phyloP scores from a whole-genome alignment of 1,284 basidiomycete genomes.

The Cerrena zonata region DNA sequence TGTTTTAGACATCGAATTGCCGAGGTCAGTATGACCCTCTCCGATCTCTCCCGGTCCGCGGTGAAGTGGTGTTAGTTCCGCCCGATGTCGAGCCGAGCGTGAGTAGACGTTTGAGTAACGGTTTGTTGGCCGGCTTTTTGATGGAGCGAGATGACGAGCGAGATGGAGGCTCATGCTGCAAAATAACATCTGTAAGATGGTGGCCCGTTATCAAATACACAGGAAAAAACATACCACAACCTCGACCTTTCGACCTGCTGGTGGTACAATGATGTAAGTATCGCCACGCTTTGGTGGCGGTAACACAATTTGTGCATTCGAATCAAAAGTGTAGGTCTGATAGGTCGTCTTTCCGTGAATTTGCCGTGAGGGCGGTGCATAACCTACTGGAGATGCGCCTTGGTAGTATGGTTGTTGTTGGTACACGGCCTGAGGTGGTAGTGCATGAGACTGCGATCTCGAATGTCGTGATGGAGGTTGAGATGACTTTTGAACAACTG shows the following conservation, averaged over 20 bases:
- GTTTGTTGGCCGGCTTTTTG: constrained; percentile 17
- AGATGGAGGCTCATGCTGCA: not conserved
- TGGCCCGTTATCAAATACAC: constrained; percentile 4
- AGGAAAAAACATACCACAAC: constrained; percentile 18
- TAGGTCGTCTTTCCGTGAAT: constrained; percentile 5
- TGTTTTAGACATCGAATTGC: not conserved
- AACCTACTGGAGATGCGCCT: constrained; percentile 1
- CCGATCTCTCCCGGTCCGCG: not conserved
- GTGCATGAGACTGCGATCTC: constrained; percentile 4
- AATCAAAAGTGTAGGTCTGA: constrained; percentile 17
- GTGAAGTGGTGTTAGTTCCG: not conserved
- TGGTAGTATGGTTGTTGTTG: constrained; percentile 1
- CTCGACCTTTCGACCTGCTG: constrained; percentile 22
- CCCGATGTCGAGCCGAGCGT: not conserved
- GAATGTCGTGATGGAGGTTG: constrained; percentile 3
- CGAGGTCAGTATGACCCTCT: not conserved
- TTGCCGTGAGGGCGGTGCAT: constrained; percentile 3
- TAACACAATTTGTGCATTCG: constrained; percentile 20
- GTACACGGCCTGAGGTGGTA: constrained; percentile 1
- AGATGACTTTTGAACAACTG: not conserved
- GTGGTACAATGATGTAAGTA: constrained; percentile 26
- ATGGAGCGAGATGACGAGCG: constrained; percentile 15
- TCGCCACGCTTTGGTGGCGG: constrained; percentile 24
- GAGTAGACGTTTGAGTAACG: constrained; percentile 25
- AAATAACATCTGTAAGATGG: constrained; percentile 13